Base-by-base conservation (phyloP, 2,329 filamentous ascomycete species). In the Dothideomycetes sp. region DNA sequence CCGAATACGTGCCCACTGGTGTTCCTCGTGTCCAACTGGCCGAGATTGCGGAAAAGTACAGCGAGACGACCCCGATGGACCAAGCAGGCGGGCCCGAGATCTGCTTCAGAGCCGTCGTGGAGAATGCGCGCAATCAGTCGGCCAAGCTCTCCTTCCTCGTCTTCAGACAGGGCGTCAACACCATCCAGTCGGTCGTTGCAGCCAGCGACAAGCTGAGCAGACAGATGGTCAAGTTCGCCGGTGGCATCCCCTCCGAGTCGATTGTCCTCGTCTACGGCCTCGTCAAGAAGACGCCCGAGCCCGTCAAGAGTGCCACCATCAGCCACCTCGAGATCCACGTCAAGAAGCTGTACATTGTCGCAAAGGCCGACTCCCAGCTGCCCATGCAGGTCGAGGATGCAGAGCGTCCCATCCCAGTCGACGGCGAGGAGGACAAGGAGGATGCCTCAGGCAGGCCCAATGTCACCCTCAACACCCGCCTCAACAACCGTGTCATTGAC, bases 221-320 rank as follows among this genome's bases (percentile, higher is more conserved):
- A 59, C 86, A 84, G 63, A 96, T 96, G 89, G 84, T 95, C 58
- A 96, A 96, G 67, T 96, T 84, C 77, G 78, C 82, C 36, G 77
- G 75, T 35, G 73, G 68, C 32, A 65, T 94, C 49, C 81, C 77
- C 55, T 71, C 81, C 34, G 89, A 95, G 69, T 86, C 81, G 51
- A 87, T 83, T 51, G 79, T 95, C 18, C 68, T 79, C 31, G 79
- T 95, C 44, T 84, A 93, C 54, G 91, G 82, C 49, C 66, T 72
- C 22, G 80, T 96, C 38, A 75, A 87, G 69, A 81, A 82, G 65
- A 84, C 88, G 0, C 73, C 82, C 16, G 86, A 94, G 56, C 83
- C 85, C 3, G 83, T 96, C 59, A 91, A 93, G 66, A 91, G 84
- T 55, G 84, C 84, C 43, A 79, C 77, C 12, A 81, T 96, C 40